A percentile compares a stretch with the other conserved stretches of the same genome.
Conservation (phyloP, 2,329 filamentous ascomycete genomes). For the Acephala macrosclerotiorum region DNA sequence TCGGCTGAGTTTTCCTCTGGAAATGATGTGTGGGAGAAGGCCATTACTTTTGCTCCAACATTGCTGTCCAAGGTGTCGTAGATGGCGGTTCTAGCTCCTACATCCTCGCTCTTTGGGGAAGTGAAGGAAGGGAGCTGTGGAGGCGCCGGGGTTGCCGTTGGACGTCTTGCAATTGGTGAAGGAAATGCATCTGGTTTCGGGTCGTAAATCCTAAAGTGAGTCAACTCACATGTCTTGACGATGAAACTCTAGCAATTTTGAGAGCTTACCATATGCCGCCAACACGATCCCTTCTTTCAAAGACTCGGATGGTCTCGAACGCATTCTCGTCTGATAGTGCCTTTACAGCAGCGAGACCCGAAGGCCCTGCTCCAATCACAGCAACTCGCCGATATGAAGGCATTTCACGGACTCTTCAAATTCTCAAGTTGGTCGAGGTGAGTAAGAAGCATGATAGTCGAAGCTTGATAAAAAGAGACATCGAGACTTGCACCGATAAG, state of each 20-base stretch:
- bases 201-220: constrained; percentile 10
- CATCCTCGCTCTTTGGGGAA: constrained; percentile 47
- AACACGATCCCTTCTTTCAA: constrained; percentile 62
- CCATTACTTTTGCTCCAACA: constrained; percentile 63
- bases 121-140: constrained; percentile 52
- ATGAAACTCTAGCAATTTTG: not conserved
- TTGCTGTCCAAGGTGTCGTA: constrained; percentile 70
- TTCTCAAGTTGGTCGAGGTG: not conserved
- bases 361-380: constrained; percentile 65
- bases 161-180: constrained; percentile 9
- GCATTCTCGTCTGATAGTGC: constrained; percentile 61
- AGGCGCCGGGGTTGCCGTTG: constrained; percentile 1
- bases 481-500: not conserved
- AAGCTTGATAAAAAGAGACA: not conserved
- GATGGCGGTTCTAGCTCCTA: constrained; percentile 42
- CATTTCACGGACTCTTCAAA: not conserved
- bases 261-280: constrained; percentile 62
- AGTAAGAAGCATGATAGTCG: not conserved
- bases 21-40: constrained; percentile 62
- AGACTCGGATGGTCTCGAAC: constrained; percentile 65
- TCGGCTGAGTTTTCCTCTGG: constrained; percentile 49
- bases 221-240: not conserved
- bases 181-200: constrained; percentile 5
- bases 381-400: constrained; percentile 50
- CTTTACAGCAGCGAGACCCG: constrained; percentile 64